Percentiles rank a stretch among this genome's conserved stretches.
These are phyloP conservation scores for Tillandsia leiboldiana DNA, from an alignment of 176 grass and related monocot genomes.

Conservation along the genomic window DNA sequence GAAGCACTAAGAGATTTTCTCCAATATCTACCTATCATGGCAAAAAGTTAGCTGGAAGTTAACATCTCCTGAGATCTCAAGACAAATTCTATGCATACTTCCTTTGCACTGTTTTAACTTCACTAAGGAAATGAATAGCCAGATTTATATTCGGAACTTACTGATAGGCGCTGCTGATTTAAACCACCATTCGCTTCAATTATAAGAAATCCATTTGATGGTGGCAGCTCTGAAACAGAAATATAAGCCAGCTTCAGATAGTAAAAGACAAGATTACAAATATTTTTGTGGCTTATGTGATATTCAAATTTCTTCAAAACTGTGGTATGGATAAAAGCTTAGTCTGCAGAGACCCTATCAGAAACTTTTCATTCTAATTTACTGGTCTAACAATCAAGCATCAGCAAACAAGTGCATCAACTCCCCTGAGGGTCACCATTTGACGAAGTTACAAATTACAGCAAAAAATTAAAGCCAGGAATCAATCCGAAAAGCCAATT, in stretches of 20 bases:
- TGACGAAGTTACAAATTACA: too few species aligned
- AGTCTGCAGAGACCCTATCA: conserved; percentile 5
- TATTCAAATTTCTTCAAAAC: conserved; percentile 9
- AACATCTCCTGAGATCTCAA: background rate
- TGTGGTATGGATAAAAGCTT: background rate
- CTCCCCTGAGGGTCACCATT: too few species aligned
- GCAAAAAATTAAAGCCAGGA: too few species aligned
- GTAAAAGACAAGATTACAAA: background rate
- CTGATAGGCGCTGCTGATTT: conserved; percentile 90
- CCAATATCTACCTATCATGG: too few species aligned
- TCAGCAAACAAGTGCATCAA: too few species aligned
- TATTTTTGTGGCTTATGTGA: conserved; percentile 8
- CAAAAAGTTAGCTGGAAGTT: background rate
- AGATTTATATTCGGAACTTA: conserved; percentile 36
- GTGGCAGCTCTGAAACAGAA: conserved; percentile 47
- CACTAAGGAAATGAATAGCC: background rate
- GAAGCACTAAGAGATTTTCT: too few species aligned
- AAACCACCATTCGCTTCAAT: conserved; percentile 93
- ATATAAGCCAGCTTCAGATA: conserved; percentile 7
- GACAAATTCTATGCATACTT: background rate
- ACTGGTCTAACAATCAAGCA: too few species aligned
- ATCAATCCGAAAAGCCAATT: too few species aligned
- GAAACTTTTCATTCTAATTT: too few species aligned
- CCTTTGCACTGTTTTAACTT: background rate
- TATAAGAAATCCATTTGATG: conserved; percentile 87